Conservation (phyloP, 2,329 filamentous ascomycete species). For the Fusarium sp. region DNA sequence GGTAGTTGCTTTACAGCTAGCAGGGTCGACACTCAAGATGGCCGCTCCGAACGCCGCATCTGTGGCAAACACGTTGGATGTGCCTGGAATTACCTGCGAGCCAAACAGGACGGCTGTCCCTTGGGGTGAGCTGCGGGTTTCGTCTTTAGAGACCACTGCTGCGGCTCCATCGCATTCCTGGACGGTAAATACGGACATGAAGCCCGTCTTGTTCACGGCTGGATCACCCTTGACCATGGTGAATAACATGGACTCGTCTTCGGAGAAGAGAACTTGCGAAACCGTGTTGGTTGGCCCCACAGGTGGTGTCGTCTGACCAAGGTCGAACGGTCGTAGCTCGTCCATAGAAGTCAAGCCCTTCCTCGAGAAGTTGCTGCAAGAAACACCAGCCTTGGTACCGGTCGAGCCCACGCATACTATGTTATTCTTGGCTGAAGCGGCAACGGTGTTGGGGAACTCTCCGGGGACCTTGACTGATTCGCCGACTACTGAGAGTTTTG, state of each 20-base stretch:
- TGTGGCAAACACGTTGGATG: slow-evolving; percentile 62
- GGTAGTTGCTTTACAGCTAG: slow-evolving; percentile 46
- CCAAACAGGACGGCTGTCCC: slow-evolving; percentile 72
- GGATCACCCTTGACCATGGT: slow-evolving; percentile 72
- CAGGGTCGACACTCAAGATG: slow-evolving; percentile 57
- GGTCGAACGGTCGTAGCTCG: slow-evolving; percentile 57
- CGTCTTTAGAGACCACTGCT: slow-evolving; percentile 41
- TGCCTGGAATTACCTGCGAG: slow-evolving; percentile 57
- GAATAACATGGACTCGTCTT: slow-evolving; percentile 63
- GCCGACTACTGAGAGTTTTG: slow-evolving; percentile 58
- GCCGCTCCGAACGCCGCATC: slow-evolving; percentile 69
- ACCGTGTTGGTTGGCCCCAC: slow-evolving; percentile 68
- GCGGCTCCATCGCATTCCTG: background rate
- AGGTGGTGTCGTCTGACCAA: slow-evolving; percentile 69
- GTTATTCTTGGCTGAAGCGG: slow-evolving; percentile 56
- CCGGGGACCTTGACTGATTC: slow-evolving; percentile 57
- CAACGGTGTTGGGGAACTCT: slow-evolving; percentile 65
- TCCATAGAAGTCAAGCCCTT: slow-evolving; percentile 58
- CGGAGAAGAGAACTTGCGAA: slow-evolving; percentile 70
- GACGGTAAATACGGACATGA: slow-evolving; percentile 64
- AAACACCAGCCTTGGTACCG: slow-evolving; percentile 57
- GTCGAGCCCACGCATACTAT: slow-evolving; percentile 61
- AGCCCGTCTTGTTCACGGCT: slow-evolving; percentile 65
- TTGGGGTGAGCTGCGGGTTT: slow-evolving; percentile 54
- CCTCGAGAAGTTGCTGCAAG: slow-evolving; percentile 55